Conservation (phyloP, 78 protist genomes). For the Trichosphaerium sp. region DNA sequence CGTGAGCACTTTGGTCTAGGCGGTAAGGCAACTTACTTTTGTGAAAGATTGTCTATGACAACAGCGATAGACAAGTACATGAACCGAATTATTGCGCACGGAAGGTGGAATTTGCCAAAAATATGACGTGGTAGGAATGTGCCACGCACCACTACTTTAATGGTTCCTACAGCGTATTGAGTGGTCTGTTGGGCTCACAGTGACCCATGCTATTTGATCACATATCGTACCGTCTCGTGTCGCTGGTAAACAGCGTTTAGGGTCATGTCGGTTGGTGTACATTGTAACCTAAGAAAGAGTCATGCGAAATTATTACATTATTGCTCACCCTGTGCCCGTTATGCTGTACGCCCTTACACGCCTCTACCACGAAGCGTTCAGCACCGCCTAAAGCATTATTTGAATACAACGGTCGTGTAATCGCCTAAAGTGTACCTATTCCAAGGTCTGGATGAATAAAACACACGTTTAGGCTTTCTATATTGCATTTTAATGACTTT, state of each 20-base stretch:
- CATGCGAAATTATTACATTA: too few species aligned
- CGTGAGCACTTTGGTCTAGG: neutral
- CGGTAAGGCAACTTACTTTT: neutral
- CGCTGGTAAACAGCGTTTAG: conserved; percentile 75
- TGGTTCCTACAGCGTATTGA: conserved; percentile 17
- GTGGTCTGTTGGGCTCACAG: neutral
- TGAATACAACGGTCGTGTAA: conserved; percentile 16
- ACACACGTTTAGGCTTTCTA: too few species aligned
- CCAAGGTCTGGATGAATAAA: conserved; percentile 38
- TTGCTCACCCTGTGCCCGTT: conserved; percentile 64
- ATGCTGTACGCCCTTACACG: conserved; percentile 65
- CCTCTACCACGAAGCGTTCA: conserved; percentile 91
- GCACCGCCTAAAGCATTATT: conserved; percentile 93
- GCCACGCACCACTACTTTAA: conserved; percentile 63
- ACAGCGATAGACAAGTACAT: conserved; percentile 45
- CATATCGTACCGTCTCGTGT: conserved; percentile 52
- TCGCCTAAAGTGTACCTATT: neutral
- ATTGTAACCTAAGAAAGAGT: too few species aligned
- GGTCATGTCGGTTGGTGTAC: conserved; percentile 83
- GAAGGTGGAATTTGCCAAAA: conserved; percentile 47
- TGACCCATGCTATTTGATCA: neutral
- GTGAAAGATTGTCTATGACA: neutral
- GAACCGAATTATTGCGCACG: conserved; percentile 73
- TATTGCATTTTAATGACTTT: too few species aligned
- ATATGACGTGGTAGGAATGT: conserved; percentile 67